phyloP scores from a whole-genome alignment of 140 eudicot genomes.

The Senecio squalidus region DNA sequence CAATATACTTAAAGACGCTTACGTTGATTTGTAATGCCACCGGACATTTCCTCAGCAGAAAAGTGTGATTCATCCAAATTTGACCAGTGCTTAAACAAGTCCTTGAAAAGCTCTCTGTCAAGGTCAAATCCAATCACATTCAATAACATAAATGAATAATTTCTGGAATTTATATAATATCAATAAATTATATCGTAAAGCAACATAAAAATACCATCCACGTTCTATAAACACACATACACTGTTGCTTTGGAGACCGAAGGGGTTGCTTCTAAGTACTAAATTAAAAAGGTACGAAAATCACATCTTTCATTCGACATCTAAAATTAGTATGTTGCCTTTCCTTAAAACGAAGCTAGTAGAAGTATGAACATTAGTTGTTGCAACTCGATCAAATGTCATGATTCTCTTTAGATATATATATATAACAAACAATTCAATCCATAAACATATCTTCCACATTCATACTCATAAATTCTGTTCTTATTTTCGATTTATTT shows the following conservation, averaged over 20 bases:
- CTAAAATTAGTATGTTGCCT: background rate
- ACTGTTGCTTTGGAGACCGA: background rate
- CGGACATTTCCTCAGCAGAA: too few species aligned
- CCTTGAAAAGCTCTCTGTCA: constrained; percentile 74
- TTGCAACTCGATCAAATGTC: background rate
- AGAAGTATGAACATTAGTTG: background rate
- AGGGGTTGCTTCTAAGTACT: background rate
- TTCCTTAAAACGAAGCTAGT: background rate
- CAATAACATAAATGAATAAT: background rate
- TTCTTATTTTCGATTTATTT: background rate
- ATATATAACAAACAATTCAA: background rate
- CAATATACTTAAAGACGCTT: constrained; percentile 21
- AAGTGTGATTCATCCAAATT: too few species aligned
- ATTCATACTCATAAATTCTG: background rate
- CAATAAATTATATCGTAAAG: background rate
- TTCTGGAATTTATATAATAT: constrained; percentile 4
- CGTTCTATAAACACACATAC: background rate
- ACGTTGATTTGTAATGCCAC: constrained; percentile 90
- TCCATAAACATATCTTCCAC: background rate
- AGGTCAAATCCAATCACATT: constrained; percentile 15
- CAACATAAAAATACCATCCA: background rate
- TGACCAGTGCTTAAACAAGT: constrained; percentile 85
- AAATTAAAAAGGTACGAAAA: background rate
- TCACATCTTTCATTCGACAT: background rate
- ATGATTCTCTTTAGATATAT: too few species aligned